Percentiles rank a stretch among this genome's conserved stretches.
Evolutionary conservation across 75 land plant genomes (phyloP).

Genomic region (Selaginella tamariscina): DNA sequence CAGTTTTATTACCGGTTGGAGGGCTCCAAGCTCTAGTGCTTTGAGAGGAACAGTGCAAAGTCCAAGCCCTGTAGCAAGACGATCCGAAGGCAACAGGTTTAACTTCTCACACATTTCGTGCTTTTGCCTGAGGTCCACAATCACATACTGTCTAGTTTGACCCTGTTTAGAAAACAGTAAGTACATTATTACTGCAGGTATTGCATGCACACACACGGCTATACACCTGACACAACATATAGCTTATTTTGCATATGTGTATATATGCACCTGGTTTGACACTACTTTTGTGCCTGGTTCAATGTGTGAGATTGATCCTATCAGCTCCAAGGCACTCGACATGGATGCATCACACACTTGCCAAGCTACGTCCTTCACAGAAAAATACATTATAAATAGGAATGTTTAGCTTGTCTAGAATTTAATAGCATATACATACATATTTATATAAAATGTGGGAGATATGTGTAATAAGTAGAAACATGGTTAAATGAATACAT

Average conservation of each 20-base stretch:
- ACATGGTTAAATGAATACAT: too few relatives aligned
- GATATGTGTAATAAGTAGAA: too few relatives aligned
- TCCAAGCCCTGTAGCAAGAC: neutral
- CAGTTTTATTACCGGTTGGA: neutral
- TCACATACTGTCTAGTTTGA: neutral
- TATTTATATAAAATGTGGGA: too few relatives aligned
- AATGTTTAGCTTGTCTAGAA: too few relatives aligned
- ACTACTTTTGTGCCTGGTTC: neutral
- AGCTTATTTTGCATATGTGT: too few relatives aligned
- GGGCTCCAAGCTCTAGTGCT: neutral
- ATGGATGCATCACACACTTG: neutral
- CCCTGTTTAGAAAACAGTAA: too few relatives aligned
- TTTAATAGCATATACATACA: too few relatives aligned
- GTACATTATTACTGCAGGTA: too few relatives aligned
- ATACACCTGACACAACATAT: too few relatives aligned
- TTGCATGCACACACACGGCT: too few relatives aligned
- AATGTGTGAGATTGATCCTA: neutral
- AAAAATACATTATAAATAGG: too few relatives aligned
- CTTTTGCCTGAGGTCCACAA: neutral
- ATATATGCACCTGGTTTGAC: neutral
- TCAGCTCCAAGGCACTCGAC: neutral
- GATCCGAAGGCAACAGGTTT: neutral
- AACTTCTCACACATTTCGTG: neutral
- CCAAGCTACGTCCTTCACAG: too few relatives aligned
- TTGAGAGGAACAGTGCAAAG: neutral